Evolutionary conservation across 495 filamentous ascomycete species (phyloP).

Genomic region (Hypoxylon rickii): DNA sequence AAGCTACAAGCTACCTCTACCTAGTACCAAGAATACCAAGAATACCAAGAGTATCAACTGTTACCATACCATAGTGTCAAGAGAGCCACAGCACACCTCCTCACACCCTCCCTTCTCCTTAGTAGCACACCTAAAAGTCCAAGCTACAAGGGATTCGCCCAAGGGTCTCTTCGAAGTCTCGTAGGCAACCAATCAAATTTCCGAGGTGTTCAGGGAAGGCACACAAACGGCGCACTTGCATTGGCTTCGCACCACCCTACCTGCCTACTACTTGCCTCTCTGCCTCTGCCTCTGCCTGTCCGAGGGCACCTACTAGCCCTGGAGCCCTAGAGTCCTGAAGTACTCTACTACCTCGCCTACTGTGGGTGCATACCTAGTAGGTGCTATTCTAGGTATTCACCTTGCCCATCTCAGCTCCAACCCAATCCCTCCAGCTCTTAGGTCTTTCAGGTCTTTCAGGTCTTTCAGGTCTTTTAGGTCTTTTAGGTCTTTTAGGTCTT

Average conservation of each 20-base stretch:
- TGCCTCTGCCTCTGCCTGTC: too few species aligned
- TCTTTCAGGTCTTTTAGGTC: too few species aligned
- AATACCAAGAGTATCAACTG: too few species aligned
- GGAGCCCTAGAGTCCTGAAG: too few species aligned
- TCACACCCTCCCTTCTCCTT: too few species aligned
- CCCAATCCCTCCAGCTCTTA: slow-evolving; percentile 5
- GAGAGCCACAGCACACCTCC: neutral
- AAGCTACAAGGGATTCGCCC: slow-evolving; percentile 16
- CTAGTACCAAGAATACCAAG: too few species aligned
- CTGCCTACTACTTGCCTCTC: neutral
- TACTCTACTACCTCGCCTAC: too few species aligned
- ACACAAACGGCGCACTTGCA: slow-evolving; percentile 33
- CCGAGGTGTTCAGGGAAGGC: slow-evolving; percentile 17
- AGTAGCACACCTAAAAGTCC: slow-evolving; percentile 8
- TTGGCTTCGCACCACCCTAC: slow-evolving; percentile 12
- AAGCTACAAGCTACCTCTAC: too few species aligned
- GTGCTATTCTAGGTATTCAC: slow-evolving; percentile 15
- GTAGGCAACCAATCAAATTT: slow-evolving; percentile 27
- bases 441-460: too few species aligned
- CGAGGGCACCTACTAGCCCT: neutral
- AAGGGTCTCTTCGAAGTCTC: slow-evolving; percentile 20
- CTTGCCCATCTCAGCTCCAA: slow-evolving; percentile 19
- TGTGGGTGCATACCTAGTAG: too few species aligned
- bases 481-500: too few species aligned
- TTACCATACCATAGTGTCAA: neutral